Percentiles rank a stretch among this genome's conserved stretches.
phyloP scores from a whole-genome alignment of 2,329 filamentous ascomycete species.

The Beauveria sp. region DNA sequence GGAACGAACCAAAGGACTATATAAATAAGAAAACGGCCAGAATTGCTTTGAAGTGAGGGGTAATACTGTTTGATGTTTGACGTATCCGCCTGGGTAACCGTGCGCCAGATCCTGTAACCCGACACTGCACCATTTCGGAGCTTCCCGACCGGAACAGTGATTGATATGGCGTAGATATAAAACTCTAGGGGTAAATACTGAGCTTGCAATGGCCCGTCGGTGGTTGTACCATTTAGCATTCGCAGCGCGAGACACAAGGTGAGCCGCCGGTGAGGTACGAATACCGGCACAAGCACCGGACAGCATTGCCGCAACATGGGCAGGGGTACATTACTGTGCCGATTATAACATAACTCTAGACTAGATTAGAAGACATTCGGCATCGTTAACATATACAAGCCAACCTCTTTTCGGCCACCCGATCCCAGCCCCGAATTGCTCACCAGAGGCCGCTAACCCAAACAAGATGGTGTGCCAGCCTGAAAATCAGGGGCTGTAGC shows the following conservation, averaged over 20 bases:
- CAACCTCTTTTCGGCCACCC: background rate
- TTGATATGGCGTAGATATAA: too few relatives aligned
- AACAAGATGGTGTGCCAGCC: background rate
- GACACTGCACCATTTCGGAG: background rate
- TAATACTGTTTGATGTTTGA: constrained; percentile 4
- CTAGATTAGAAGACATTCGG: background rate
- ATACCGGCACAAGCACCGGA: too few relatives aligned
- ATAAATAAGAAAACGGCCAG: background rate
- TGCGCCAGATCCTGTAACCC: background rate
- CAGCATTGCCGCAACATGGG: too few relatives aligned
- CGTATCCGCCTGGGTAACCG: background rate
- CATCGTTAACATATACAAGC: background rate
- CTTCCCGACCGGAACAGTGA: background rate
- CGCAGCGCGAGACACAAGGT: too few relatives aligned
- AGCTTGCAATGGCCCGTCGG: too few relatives aligned
- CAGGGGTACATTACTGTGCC: too few relatives aligned
- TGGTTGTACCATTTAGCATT: too few relatives aligned
- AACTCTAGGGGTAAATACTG: background rate
- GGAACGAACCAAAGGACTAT: too few relatives aligned
- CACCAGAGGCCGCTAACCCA: background rate
- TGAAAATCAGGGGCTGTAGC: constrained; percentile 4
- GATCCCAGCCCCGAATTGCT: background rate
- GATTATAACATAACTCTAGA: too few relatives aligned
- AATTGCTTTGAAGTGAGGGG: background rate
- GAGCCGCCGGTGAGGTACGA: too few relatives aligned